Conservation (phyloP, 2,329 filamentous ascomycete species). For the Aspergillus udagawae region DNA sequence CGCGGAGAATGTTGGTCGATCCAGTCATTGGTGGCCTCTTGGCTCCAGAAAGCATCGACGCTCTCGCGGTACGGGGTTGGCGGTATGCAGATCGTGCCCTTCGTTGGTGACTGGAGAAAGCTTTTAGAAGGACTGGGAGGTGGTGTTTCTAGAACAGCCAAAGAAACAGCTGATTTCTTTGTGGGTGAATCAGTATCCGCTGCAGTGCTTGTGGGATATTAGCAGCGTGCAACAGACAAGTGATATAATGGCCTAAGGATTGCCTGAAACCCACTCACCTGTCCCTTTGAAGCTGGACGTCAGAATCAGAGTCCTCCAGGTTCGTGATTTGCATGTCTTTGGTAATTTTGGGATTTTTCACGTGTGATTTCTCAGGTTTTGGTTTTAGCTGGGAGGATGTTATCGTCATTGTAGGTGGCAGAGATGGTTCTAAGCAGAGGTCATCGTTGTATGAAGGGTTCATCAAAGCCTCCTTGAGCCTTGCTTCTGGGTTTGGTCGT, state of each 20-base stretch:
- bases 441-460: conserved; percentile 8
- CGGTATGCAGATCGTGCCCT: conserved; percentile 43
- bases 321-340: conserved; percentile 19
- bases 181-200: conserved; percentile 4
- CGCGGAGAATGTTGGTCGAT: conserved; percentile 52
- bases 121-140: conserved; percentile 42
- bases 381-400: conserved; percentile 10
- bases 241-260: neutral
- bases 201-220: conserved; percentile 7
- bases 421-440: conserved; percentile 17
- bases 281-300: conserved; percentile 15
- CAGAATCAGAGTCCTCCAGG: conserved; percentile 19
- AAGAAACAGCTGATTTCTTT: conserved; percentile 7
- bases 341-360: conserved; percentile 18
- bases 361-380: conserved; percentile 16
- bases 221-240: conserved; percentile 3
- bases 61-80: conserved; percentile 49
- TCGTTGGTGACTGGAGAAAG: conserved; percentile 46
- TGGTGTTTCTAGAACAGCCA: conserved; percentile 33
- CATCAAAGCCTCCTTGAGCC: conserved; percentile 13
- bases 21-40: conserved; percentile 51
- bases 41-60: conserved; percentile 53
- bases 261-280: conserved; percentile 14
- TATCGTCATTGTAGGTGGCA: conserved; percentile 16
- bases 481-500: conserved; percentile 19